Percentiles rank a stretch among this genome's conserved stretches.
Conservation (phyloP, 169 alveolate genomes). For the Plasmodium relictum region DNA sequence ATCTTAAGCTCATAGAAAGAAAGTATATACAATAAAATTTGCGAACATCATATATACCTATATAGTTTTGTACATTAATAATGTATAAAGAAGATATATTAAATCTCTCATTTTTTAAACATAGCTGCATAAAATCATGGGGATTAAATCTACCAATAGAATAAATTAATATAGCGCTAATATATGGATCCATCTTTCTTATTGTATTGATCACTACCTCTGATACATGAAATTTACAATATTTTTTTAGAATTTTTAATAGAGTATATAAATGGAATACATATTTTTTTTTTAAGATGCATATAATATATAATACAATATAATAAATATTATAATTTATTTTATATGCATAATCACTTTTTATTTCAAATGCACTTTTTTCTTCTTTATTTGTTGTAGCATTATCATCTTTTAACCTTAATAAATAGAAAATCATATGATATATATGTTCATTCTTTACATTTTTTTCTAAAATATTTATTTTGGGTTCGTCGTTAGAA, state of each 20-base stretch:
- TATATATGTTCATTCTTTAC: conserved; percentile 20
- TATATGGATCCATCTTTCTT: conserved; percentile 77
- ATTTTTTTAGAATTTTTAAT: conserved; percentile 44
- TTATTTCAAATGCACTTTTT: conserved; percentile 20
- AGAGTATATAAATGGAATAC: conserved; percentile 53
- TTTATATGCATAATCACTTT: conserved; percentile 68
- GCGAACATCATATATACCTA: conserved; percentile 73
- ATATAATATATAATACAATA: conserved; percentile 45
- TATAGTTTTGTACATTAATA: conserved; percentile 73
- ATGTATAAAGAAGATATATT: conserved; percentile 62
- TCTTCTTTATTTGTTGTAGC: neutral
- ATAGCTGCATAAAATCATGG: conserved; percentile 58
- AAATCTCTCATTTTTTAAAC: conserved; percentile 34
- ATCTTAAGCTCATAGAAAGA: conserved; percentile 53
- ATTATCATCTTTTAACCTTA: neutral
- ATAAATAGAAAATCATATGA: conserved; percentile 17
- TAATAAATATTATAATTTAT: conserved; percentile 71
- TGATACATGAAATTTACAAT: conserved; percentile 46
- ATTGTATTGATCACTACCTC: conserved; percentile 57
- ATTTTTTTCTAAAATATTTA: conserved; percentile 12
- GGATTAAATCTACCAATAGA: conserved; percentile 62
- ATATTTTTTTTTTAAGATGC: conserved; percentile 51
- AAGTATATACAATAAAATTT: conserved; percentile 76
- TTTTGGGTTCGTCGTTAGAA: conserved; percentile 4
- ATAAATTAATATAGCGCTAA: conserved; percentile 73